Evolutionary conservation across 192 early-diverging fungal species (phyloP), one percentile per base, ranked within the genome.

Genomic region (Umbelopsis isabellina): DNA sequence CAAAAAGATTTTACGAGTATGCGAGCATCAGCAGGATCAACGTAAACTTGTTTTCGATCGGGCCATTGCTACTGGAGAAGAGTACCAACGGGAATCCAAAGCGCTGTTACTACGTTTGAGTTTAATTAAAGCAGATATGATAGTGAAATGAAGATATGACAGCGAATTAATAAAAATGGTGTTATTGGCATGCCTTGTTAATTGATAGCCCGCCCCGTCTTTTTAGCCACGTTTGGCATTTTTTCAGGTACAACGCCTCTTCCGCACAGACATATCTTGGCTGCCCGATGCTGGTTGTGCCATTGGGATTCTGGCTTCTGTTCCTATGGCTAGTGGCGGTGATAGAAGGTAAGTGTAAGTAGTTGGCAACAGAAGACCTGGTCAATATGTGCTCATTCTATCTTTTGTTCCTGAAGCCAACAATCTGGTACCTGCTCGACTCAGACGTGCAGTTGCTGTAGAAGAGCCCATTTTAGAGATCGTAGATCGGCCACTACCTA

Each of bases 41-140:
- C 85, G 93, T 21, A 87, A 78, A 16, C 77, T 76, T 2, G 85
- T 91, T 25, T 95, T 92, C 78, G 84, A 89, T 16, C 86, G 84
- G n/a, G 79, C 90, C 0, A 64, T 91, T 37, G 66, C 77, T 9
- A 85, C 91, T 75, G 90, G 91, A 23, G 71, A 83, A 9, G 90
- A 91, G 9, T 94, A 91, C 75, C 82, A 92, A 64, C 79, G 74
- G 16, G 83, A 86, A 44, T 74, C 87, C 20, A 82, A 84, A 25
- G 85, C 84, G 12, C 68, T 91, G 27, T 74, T 93, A 16, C 79
- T 93, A 35, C 82, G 91, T 22, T 80, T 92, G 72, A 87, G 88
- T 69, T 79, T 95, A 46, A 64, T 87, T 50, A 86, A 84, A 52
- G 70, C 80, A 22, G 78, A 86, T 21, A 65, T 88, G 61, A 72